These are phyloP conservation scores for Amaranthus hypochondriacus DNA, from an alignment of 148 eudicot species.

Conservation along the genomic window DNA sequence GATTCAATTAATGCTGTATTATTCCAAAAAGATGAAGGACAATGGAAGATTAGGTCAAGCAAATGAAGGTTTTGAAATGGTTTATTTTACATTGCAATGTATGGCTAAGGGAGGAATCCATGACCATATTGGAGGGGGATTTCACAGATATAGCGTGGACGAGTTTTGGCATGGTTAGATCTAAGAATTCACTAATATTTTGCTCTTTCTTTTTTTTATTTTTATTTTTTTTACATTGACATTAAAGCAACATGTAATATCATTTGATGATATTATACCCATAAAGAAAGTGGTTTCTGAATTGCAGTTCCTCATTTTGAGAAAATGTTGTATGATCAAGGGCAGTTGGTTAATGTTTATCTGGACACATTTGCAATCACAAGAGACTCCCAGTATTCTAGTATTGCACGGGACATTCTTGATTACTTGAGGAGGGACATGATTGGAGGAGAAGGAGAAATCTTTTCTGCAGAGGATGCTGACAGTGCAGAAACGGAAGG, in stretches of 20 bases:
- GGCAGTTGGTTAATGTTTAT: constrained; percentile 76
- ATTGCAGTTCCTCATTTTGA: constrained; percentile 96
- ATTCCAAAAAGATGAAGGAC: constrained; percentile 55
- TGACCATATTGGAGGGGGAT: constrained; percentile 98
- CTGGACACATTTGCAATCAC: constrained; percentile 74
- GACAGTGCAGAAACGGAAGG: constrained; percentile 84
- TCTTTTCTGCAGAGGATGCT: constrained; percentile 95
- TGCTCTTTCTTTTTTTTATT: no score
- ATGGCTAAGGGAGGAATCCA: constrained; percentile 96
- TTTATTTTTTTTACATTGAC: no score
- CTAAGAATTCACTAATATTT: background rate
- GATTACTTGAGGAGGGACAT: constrained; percentile 91
- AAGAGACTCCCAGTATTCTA: constrained; percentile 57
- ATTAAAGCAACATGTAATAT: no score
- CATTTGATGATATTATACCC: no score
- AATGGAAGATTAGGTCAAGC: constrained; percentile 44
- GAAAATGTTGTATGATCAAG: constrained; percentile 97
- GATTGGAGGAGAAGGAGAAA: constrained; percentile 85
- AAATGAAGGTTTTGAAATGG: constrained; percentile 59
- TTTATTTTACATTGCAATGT: constrained; percentile 58
- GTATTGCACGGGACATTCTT: constrained; percentile 69
- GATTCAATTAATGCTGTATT: constrained; percentile 73
- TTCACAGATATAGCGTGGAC: constrained; percentile 98
- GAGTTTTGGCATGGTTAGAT: constrained; percentile 95
- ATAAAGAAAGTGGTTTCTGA: background rate